Evolutionary conservation across 2,329 filamentous ascomycete species (phyloP).

Genomic region (Beauveria medogensis): DNA sequence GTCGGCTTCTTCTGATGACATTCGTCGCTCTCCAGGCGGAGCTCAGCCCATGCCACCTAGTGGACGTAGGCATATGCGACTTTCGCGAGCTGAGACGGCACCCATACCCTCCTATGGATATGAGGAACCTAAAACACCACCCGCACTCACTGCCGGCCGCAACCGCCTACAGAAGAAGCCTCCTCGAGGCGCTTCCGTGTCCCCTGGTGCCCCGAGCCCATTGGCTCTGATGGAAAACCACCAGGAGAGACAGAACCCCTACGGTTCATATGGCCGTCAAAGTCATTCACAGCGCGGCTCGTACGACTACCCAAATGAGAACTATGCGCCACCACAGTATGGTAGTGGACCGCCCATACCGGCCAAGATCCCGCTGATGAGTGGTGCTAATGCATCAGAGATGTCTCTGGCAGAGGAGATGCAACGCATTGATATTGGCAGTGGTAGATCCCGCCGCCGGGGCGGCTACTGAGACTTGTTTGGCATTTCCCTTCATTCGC

Average conservation of each 20-base stretch:
- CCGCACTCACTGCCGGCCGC: constrained; percentile 33
- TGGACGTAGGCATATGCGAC: constrained; percentile 44
- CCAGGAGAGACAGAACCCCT: constrained; percentile 34
- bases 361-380: constrained; percentile 60
- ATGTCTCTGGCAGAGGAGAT: constrained; percentile 64
- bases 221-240: constrained; percentile 46
- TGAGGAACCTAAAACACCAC: constrained; percentile 26
- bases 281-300: constrained; percentile 37
- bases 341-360: constrained; percentile 50
- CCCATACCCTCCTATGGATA: constrained; percentile 25
- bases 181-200: constrained; percentile 35
- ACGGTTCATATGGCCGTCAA: constrained; percentile 20
- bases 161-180: constrained; percentile 60
- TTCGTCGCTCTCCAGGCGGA: constrained; percentile 41
- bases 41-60: constrained; percentile 44
- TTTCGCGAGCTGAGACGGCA: constrained; percentile 40
- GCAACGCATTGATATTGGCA: constrained; percentile 58
- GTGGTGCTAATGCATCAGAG: constrained; percentile 35
- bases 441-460: constrained; percentile 47
- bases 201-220: constrained; percentile 36
- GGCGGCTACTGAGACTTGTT: constrained; percentile 29
- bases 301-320: constrained; percentile 47
- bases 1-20: constrained; percentile 21
- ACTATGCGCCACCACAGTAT: constrained; percentile 35
- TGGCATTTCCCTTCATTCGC: not conserved